Conservation (phyloP, 805 yeast species). For the Candida rishiriensis region DNA sequence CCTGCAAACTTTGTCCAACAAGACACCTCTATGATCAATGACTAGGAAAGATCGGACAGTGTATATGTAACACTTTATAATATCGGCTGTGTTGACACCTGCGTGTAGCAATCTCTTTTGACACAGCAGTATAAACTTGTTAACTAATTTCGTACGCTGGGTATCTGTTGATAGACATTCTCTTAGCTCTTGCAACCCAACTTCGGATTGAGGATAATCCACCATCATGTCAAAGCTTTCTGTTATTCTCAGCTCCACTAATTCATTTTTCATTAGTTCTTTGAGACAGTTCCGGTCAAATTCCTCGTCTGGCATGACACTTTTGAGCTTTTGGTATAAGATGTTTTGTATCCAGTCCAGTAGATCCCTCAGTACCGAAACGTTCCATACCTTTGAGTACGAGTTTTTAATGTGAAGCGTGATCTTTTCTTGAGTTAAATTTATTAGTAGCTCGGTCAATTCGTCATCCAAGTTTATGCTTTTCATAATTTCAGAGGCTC, state of each 20-base stretch:
- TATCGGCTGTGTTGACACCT: slow-evolving; percentile 73
- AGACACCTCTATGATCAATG: slow-evolving; percentile 84
- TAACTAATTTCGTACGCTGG: slow-evolving; percentile 51
- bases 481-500: slow-evolving; percentile 15
- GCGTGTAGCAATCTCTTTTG: slow-evolving; percentile 58
- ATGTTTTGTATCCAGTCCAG: slow-evolving; percentile 35
- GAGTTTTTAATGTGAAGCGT: slow-evolving; percentile 24
- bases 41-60: slow-evolving; percentile 67
- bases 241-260: slow-evolving; percentile 40
- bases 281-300: slow-evolving; percentile 14
- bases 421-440: slow-evolving; percentile 36
- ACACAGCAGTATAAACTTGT: slow-evolving; percentile 43
- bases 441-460: slow-evolving; percentile 29
- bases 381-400: slow-evolving; percentile 36
- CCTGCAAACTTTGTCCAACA: slow-evolving; percentile 70
- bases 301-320: slow-evolving; percentile 13
- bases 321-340: slow-evolving; percentile 31
- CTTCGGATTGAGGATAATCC: slow-evolving; percentile 46
- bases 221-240: slow-evolving; percentile 59
- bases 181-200: slow-evolving; percentile 56
- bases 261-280: slow-evolving; percentile 17
- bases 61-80: slow-evolving; percentile 63
- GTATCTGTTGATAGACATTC: slow-evolving; percentile 41
- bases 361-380: slow-evolving; percentile 31
- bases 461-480: slow-evolving; percentile 20